phyloP scores from a whole-genome alignment of 176 grass and related monocot species.

The Carex littledalei region DNA sequence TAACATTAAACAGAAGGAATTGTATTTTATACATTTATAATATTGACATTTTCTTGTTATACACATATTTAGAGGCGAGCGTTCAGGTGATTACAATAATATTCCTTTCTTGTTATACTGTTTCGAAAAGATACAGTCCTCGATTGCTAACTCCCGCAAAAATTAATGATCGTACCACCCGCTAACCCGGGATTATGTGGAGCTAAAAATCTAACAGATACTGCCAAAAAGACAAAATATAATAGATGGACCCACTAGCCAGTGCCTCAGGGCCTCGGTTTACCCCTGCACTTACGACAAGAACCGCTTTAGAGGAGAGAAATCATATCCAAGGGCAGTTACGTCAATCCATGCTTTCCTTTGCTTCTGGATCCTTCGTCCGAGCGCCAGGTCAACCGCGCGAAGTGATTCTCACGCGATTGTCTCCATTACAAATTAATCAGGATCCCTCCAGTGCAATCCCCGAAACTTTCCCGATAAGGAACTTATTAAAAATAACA shows the following conservation, averaged over 20 bases:
- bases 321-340: constrained; percentile 2
- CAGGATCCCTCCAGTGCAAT: background rate
- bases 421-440: background rate
- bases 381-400: constrained; percentile 11
- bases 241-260: background rate
- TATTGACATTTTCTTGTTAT: too few species aligned
- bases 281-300: background rate
- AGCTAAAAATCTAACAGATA: background rate
- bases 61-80: too few species aligned
- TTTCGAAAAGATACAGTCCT: background rate
- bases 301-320: background rate
- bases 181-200: background rate
- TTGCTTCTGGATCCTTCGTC: constrained; percentile 18
- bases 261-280: background rate
- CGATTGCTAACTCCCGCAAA: background rate
- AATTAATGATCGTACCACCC: background rate
- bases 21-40: too few species aligned
- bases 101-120: background rate
- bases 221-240: background rate
- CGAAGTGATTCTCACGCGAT: background rate
- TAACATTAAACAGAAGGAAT: background rate
- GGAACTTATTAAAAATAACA: background rate
- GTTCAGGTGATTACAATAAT: too few species aligned
- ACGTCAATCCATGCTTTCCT: background rate
- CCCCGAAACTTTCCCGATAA: too few species aligned